Evolutionary conservation across 345 rosid genomes (phyloP).

Genomic region (Ceriops zippeliana): DNA sequence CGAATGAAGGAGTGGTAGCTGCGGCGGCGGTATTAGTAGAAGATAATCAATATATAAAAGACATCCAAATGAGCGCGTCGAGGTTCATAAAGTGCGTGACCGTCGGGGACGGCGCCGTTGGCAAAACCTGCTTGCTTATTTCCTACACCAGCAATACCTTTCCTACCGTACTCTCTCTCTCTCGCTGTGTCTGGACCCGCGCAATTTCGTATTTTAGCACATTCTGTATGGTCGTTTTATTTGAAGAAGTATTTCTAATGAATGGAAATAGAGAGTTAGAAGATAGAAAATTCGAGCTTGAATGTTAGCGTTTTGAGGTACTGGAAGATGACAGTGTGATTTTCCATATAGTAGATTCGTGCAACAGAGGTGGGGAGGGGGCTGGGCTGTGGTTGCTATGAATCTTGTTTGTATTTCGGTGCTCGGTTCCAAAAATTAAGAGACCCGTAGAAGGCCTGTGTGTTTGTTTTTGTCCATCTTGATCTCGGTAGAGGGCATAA

Average conservation of each 20-base stretch:
- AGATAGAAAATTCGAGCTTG: neutral
- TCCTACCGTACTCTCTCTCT: constrained; percentile 50
- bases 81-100: constrained; percentile 87
- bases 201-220: neutral
- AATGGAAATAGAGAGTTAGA: no score
- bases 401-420: neutral
- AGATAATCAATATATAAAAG: neutral
- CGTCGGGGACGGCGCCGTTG: constrained; percentile 88
- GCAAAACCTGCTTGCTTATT: constrained; percentile 79
- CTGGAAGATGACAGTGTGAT: neutral
- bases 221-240: neutral
- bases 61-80: constrained; percentile 60
- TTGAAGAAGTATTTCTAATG: neutral
- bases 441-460: no score
- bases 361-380: no score
- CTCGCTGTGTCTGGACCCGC: neutral
- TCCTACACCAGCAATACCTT: constrained; percentile 96
- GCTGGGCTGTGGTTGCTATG: neutral
- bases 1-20: neutral
- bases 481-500: neutral
- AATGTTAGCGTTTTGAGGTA: constrained; percentile 1
- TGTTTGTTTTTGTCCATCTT: neutral
- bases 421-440: no score
- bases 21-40: neutral
- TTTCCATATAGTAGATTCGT: neutral